Evolutionary conservation across 495 filamentous ascomycete genomes (phyloP), one percentile per base, ranked within the genome.

Genomic region (Penicillium fimorum): DNA sequence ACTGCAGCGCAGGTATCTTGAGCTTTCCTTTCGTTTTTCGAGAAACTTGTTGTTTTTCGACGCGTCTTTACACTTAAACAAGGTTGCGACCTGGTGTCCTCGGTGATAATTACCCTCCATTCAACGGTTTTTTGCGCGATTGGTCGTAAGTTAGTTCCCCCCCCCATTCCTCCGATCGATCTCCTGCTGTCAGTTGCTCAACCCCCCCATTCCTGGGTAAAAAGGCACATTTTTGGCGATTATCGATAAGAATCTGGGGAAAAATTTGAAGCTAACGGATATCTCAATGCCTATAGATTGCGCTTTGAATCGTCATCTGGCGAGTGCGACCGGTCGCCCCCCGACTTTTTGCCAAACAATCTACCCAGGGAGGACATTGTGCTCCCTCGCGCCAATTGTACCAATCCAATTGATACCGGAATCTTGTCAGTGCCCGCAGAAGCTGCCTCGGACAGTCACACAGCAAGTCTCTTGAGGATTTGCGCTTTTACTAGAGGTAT

Each of bases 81-180:
- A 41, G 20, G 40, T 52, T 44, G 55, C 29, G 46, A 58, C 43
- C 47, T 37, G 56, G 53, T 61, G 40, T 62, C 38, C 25, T 25
- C 17, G 50, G 50, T 43, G 48, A 54, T 33, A 38, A 51, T 45
- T 37, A 33, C 49, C 49, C 38, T 15, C 29, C 43, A 35, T 56
- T 41, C 45, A 50, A 50, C 53, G 17, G 50, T 45, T 55, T 53
- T 53, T 43, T 33, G 45, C 63, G 64, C 62, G 53, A 63, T 45
- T 55, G 42, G 54, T 64, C 47, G 48, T 41, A 53, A 60, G 55
- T 29, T 57, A 59, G 40, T 32, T 52, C 32, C 56, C 58, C 65
- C 65, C 65, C 53, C 55, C 67, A 70, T 66, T 70, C 67, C 87
- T 67, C 87, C 84, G 82, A 76, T 70, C 77, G 82, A 76, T 70